Conservation (phyloP, 768 basidiomycete genomes). For the Wakefieldia striispora region DNA sequence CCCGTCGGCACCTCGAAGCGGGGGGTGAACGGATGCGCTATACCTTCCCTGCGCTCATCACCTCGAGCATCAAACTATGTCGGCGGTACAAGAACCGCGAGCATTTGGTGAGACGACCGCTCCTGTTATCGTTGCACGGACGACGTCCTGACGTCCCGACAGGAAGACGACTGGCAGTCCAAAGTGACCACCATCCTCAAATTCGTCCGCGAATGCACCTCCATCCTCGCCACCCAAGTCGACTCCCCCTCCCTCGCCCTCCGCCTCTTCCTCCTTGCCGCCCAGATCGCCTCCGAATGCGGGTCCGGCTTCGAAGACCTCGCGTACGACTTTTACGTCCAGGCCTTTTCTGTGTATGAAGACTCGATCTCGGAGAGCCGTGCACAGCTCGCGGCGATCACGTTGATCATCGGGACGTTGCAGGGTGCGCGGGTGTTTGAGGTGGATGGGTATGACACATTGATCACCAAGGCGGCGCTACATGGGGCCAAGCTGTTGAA, state of each 20-base stretch:
- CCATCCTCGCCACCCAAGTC: slow-evolving; percentile 89
- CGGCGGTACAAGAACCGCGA: slow-evolving; percentile 86
- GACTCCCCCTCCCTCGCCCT: slow-evolving; percentile 92
- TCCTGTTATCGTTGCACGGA: not conserved
- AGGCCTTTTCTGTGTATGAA: slow-evolving; percentile 97
- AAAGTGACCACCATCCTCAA: slow-evolving; percentile 90
- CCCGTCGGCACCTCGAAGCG: slow-evolving; percentile 83
- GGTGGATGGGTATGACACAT: slow-evolving; percentile 92
- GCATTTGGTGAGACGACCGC: slow-evolving; percentile 48
- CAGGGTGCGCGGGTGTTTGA: slow-evolving; percentile 90
- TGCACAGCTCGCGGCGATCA: slow-evolving; percentile 96
- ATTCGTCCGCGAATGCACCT: slow-evolving; percentile 90
- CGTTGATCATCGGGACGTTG: slow-evolving; percentile 88
- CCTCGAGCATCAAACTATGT: slow-evolving; percentile 89
- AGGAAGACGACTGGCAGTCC: slow-evolving; percentile 86
- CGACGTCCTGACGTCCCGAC: not conserved
- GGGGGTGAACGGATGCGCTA: slow-evolving; percentile 95
- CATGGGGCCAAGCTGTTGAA: slow-evolving; percentile 96
- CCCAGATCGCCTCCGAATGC: slow-evolving; percentile 93
- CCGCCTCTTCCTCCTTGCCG: slow-evolving; percentile 91
- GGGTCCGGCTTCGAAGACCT: slow-evolving; percentile 94
- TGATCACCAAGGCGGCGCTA: slow-evolving; percentile 98
- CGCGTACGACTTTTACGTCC: slow-evolving; percentile 96
- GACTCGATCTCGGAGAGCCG: slow-evolving; percentile 95
- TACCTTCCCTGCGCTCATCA: slow-evolving; percentile 96